phyloP scores from a whole-genome alignment of 371 early-diverging fungal genomes.

The Lichtheimia hyalospora region DNA sequence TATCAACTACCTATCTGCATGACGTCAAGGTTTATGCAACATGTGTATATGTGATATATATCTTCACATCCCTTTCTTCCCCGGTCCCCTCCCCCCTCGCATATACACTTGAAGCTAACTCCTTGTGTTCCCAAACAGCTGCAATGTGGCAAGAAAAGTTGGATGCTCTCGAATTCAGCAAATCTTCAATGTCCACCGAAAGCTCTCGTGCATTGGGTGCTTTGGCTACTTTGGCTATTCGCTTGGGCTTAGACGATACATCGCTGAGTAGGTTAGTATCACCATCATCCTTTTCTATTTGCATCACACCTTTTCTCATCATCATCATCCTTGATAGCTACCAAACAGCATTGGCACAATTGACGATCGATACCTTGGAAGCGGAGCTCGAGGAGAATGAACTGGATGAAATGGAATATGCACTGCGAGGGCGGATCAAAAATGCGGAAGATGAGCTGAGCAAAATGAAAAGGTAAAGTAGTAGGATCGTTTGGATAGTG shows the following conservation, averaged over 20 bases:
- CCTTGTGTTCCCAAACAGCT: slow-evolving; percentile 1
- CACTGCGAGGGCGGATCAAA: slow-evolving; percentile 11
- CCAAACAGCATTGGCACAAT: slow-evolving; percentile 15
- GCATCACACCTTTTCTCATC: background rate
- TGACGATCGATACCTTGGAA: slow-evolving; percentile 18
- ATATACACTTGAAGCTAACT: background rate
- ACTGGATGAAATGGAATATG: slow-evolving; percentile 14
- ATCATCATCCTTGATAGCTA: slow-evolving; percentile 5
- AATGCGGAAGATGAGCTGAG: slow-evolving; percentile 14
- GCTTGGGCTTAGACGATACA: slow-evolving; percentile 14
- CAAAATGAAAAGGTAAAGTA: slow-evolving; percentile 16
- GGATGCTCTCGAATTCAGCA: slow-evolving; percentile 8
- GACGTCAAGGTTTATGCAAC: background rate
- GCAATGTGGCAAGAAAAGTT: slow-evolving; percentile 12
- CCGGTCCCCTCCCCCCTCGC: background rate
- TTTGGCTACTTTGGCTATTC: slow-evolving; percentile 10
- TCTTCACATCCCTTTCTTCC: background rate
- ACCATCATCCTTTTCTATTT: background rate
- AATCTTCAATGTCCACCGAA: slow-evolving; percentile 6
- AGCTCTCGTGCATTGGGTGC: slow-evolving; percentile 15
- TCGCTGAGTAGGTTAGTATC: slow-evolving; percentile 14
- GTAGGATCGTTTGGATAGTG: background rate
- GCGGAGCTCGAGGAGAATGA: slow-evolving; percentile 11
- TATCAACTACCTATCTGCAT: background rate
- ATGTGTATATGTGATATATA: background rate